phyloP scores from a whole-genome alignment of 306 rosid species.

The Sicyos edulis region DNA sequence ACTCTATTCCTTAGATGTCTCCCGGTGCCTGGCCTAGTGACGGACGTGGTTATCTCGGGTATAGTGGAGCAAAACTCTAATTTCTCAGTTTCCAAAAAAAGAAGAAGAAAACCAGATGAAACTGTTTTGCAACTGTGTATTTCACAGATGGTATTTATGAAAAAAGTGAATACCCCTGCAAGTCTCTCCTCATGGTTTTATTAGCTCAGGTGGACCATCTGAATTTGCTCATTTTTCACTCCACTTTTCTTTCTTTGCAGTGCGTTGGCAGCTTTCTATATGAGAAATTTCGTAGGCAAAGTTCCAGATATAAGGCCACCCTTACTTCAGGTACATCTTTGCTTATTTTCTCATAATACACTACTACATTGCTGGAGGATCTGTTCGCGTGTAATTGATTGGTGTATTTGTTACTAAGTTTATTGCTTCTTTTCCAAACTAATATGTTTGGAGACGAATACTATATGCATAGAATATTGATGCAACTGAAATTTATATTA shows the following conservation, averaged over 20 bases:
- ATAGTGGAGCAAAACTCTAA: too few relatives aligned
- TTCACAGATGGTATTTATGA: background rate
- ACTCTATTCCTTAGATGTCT: too few relatives aligned
- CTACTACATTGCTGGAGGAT: background rate
- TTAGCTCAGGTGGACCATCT: background rate
- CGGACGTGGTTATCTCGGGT: too few relatives aligned
- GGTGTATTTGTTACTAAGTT: background rate
- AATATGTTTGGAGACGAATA: background rate
- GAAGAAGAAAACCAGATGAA: background rate
- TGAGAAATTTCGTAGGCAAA: slow-evolving; percentile 70
- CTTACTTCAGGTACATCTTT: slow-evolving; percentile 66
- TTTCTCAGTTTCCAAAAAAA: too few relatives aligned
- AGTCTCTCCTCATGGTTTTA: background rate
- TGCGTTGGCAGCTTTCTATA: slow-evolving; percentile 92
- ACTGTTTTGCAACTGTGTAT: background rate
- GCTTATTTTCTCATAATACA: slow-evolving; percentile 13
- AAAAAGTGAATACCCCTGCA: slow-evolving; percentile 4
- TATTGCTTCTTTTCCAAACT: background rate
- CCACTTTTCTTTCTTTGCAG: slow-evolving; percentile 38
- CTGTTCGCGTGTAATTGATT: background rate
- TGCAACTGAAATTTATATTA: background rate
- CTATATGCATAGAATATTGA: background rate
- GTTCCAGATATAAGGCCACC: slow-evolving; percentile 82
- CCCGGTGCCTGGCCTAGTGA: too few relatives aligned
- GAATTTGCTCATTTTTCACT: slow-evolving; percentile 21